phyloP scores from a whole-genome alignment of 202 grass and related monocot genomes.

The Elaeis oleifera region DNA sequence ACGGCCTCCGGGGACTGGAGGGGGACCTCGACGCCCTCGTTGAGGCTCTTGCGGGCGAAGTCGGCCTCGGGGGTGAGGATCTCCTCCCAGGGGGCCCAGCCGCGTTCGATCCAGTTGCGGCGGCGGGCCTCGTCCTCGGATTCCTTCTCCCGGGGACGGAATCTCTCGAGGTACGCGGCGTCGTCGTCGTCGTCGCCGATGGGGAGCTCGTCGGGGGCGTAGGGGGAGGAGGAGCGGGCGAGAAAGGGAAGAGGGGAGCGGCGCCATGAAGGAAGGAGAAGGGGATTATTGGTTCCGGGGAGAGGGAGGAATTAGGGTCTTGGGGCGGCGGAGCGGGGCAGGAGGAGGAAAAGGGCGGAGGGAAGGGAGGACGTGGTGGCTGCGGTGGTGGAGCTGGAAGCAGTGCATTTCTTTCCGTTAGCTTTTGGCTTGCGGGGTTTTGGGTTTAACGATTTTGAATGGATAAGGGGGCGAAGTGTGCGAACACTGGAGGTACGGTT shows the following conservation, averaged over 20 bases:
- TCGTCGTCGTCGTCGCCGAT: slow-evolving; percentile 30
- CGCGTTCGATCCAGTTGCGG: slow-evolving; percentile 60
- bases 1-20: slow-evolving; percentile 66
- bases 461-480: neutral
- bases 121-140: slow-evolving; percentile 61
- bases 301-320: neutral
- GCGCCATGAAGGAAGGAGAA: slow-evolving; percentile 22
- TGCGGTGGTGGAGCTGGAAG: slow-evolving; percentile 10
- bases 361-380: slow-evolving; percentile 34
- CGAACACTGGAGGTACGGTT: neutral
- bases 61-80: slow-evolving; percentile 65
- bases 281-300: neutral
- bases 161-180: slow-evolving; percentile 28
- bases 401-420: slow-evolving; percentile 12
- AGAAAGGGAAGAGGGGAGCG: slow-evolving; percentile 9
- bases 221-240: slow-evolving; percentile 30
- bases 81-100: slow-evolving; percentile 92
- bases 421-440: slow-evolving; percentile 6
- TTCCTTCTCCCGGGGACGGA: slow-evolving; percentile 35
- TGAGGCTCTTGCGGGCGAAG: slow-evolving; percentile 74
- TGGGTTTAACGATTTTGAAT: slow-evolving; percentile 6
- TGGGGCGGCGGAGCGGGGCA: neutral
- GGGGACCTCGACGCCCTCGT: slow-evolving; percentile 93
- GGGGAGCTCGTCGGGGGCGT: slow-evolving; percentile 42
- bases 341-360: slow-evolving; percentile 10